Evolutionary conservation across 352 stramenopile species (phyloP).

Genomic region (Phytophthora palmivora): DNA sequence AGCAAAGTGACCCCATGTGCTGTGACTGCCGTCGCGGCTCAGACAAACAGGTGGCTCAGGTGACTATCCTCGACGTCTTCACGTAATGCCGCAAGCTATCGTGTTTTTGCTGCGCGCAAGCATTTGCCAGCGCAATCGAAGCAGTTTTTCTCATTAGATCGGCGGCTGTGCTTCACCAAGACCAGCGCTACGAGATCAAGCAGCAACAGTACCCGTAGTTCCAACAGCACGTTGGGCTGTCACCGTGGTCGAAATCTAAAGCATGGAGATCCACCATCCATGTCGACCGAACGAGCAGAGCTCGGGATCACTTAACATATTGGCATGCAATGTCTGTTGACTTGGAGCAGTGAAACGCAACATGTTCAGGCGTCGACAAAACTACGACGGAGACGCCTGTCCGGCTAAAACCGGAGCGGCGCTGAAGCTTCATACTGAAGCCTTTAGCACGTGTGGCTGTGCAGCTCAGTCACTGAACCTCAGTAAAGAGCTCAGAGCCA

Average conservation of each 20-base stretch:
- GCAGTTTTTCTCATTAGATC: conserved; percentile 12
- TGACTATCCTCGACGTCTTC: conserved; percentile 31
- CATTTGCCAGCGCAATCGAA: conserved; percentile 19
- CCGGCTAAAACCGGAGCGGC: conserved; percentile 27
- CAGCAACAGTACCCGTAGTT: background rate
- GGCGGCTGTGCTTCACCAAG: background rate
- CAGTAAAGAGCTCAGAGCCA: conserved; percentile 9
- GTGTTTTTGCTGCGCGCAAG: conserved; percentile 33
- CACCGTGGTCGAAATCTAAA: conserved; percentile 11
- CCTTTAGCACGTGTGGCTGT: conserved; percentile 4
- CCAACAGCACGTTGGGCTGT: conserved; percentile 6
- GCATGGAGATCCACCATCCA: background rate
- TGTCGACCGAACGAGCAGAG: conserved; percentile 22
- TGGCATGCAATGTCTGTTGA: conserved; percentile 19
- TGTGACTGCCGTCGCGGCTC: conserved; percentile 25
- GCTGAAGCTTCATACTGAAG: background rate
- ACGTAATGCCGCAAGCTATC: conserved; percentile 33
- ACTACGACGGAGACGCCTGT: conserved; percentile 28
- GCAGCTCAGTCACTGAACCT: too few relatives aligned
- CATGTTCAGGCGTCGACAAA: conserved; percentile 30
- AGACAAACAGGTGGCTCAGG: conserved; percentile 18
- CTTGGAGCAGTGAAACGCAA: conserved; percentile 33
- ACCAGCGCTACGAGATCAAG: conserved; percentile 6
- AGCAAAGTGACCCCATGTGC: conserved; percentile 14
- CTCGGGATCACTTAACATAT: conserved; percentile 25